phyloP scores from a whole-genome alignment of 305 asterid genomes.

The Rubia peregrina region DNA sequence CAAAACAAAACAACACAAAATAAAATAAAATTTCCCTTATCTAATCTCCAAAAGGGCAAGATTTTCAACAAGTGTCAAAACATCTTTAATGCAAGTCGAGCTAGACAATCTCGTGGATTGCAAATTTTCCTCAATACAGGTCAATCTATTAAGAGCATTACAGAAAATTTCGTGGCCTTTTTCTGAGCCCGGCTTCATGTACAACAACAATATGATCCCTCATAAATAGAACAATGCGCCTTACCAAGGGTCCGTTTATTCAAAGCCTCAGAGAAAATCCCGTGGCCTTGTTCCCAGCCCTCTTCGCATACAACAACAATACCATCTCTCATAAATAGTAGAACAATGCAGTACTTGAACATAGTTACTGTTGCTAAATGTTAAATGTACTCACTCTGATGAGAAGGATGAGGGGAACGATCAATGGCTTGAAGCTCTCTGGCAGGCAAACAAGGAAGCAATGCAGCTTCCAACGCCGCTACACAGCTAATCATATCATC shows the following conservation, averaged over 20 bases:
- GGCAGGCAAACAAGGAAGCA: conserved; percentile 94
- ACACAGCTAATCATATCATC: conserved; percentile 80
- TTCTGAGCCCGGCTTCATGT: not conserved
- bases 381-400: conserved; percentile 56
- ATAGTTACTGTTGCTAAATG: not conserved
- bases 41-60: not conserved
- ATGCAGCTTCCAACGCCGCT: conserved; percentile 80
- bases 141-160: not conserved
- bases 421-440: conserved; percentile 93
- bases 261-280: too few relatives aligned
- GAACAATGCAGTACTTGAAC: not conserved
- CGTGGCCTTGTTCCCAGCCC: not conserved
- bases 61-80: not conserved
- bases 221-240: not conserved
- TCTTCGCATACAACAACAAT: not conserved
- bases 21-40: not conserved
- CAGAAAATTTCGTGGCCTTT: not conserved
- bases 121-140: not conserved
- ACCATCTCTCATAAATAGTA: not conserved
- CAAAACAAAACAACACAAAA: not conserved
- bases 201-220: not conserved
- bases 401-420: conserved; percentile 93
- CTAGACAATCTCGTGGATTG: not conserved
- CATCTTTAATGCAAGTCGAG: too few relatives aligned
- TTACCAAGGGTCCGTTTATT: not conserved